phyloP scores from a whole-genome alignment of 306 rosid genomes.

The Cucurbita moschata region DNA sequence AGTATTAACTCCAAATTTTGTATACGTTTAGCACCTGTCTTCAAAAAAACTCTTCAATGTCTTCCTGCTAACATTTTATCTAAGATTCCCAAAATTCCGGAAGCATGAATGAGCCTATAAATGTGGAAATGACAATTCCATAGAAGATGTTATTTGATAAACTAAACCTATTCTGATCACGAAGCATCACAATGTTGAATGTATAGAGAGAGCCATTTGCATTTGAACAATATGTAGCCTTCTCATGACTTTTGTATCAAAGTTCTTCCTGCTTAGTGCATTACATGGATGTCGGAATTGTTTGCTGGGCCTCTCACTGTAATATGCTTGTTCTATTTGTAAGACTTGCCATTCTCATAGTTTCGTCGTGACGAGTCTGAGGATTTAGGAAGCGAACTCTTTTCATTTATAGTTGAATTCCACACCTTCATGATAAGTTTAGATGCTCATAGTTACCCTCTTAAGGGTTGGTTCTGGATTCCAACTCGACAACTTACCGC shows the following conservation, averaged over 20 bases:
- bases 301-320: neutral
- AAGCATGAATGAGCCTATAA: neutral
- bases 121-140: neutral
- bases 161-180: neutral
- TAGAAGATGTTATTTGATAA: neutral
- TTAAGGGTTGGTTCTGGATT: neutral
- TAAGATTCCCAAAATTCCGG: neutral
- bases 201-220: neutral
- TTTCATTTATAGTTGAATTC: neutral
- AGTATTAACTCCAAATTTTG: neutral
- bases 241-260: neutral
- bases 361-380: neutral
- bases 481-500: neutral
- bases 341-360: neutral
- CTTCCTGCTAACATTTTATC: neutral
- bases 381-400: neutral
- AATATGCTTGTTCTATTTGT: neutral
- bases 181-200: neutral
- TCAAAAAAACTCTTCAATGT: neutral
- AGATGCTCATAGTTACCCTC: neutral
- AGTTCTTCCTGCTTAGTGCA: neutral
- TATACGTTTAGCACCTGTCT: neutral
- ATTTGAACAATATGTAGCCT: neutral
- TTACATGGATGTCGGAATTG: neutral
- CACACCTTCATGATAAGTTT: neutral